phyloP scores from a whole-genome alignment of 2,329 filamentous ascomycete genomes.

The Ophiosphaerella herpotricha region DNA sequence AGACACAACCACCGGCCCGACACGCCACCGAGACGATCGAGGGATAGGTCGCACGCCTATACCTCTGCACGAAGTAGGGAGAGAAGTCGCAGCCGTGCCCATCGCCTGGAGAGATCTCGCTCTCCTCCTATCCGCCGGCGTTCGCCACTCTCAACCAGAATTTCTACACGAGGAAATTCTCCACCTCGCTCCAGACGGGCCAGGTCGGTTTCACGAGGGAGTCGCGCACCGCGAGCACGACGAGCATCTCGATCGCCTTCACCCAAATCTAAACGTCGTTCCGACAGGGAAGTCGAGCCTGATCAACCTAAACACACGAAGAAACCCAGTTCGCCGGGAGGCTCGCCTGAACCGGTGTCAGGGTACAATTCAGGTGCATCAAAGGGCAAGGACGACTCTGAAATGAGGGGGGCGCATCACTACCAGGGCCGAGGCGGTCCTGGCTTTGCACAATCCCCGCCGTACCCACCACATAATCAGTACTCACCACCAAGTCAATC shows the following conservation, averaged over 20 bases:
- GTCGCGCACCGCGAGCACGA: slow-evolving; percentile 30
- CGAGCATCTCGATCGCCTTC: slow-evolving; percentile 38
- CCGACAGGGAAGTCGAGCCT: slow-evolving; percentile 21
- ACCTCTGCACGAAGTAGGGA: slow-evolving; percentile 21
- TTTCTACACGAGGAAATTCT: slow-evolving; percentile 28
- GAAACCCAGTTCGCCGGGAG: slow-evolving; percentile 25
- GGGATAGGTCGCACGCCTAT: slow-evolving; percentile 25
- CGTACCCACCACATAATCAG: slow-evolving; percentile 61
- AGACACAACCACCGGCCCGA: slow-evolving; percentile 30
- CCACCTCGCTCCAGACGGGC: slow-evolving; percentile 24
- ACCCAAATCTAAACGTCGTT: slow-evolving; percentile 14
- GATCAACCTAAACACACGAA: slow-evolving; percentile 16
- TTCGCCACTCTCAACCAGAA: slow-evolving; percentile 31
- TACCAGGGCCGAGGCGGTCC: slow-evolving; percentile 44
- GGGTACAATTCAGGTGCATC: slow-evolving; percentile 39
- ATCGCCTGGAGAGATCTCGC: slow-evolving; percentile 36
- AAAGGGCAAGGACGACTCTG: slow-evolving; percentile 30
- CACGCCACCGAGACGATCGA: slow-evolving; percentile 27
- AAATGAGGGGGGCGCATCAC: slow-evolving; percentile 44
- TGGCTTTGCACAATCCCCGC: slow-evolving; percentile 64
- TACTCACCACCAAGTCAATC: slow-evolving; percentile 66
- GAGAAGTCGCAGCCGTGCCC: slow-evolving; percentile 32
- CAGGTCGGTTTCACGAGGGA: slow-evolving; percentile 23
- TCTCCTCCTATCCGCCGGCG: slow-evolving; percentile 33
- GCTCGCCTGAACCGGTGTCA: slow-evolving; percentile 34